phyloP scores from a whole-genome alignment of 2,329 filamentous ascomycete species.

The Pestalotiopsis sp. region DNA sequence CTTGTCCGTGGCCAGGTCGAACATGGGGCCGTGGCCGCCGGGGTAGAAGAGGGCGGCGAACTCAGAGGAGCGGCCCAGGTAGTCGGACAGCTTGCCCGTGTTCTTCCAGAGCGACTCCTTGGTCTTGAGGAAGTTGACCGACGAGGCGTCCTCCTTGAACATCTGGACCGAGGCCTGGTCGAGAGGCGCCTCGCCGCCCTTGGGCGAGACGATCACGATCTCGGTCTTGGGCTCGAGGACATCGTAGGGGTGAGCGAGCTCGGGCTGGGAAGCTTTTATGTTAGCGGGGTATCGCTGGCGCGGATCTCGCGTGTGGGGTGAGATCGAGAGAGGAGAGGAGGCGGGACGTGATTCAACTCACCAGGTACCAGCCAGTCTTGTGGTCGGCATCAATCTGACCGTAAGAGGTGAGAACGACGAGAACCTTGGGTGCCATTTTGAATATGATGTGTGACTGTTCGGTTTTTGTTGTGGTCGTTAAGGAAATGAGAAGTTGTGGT shows the following conservation, averaged over 20 bases:
- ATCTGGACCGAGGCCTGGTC: slow-evolving; percentile 60
- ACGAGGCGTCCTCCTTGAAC: slow-evolving; percentile 56
- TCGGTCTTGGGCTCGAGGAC: slow-evolving; percentile 55
- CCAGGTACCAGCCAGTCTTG: slow-evolving; percentile 73
- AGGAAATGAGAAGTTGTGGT: not conserved
- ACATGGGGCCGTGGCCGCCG: slow-evolving; percentile 67
- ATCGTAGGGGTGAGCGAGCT: slow-evolving; percentile 67
- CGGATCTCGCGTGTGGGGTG: too few relatives aligned
- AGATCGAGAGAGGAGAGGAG: not conserved
- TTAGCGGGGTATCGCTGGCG: not conserved
- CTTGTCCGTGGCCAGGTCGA: slow-evolving; percentile 61
- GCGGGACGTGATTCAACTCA: slow-evolving; percentile 34
- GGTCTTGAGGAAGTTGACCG: slow-evolving; percentile 56
- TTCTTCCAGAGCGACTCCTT: slow-evolving; percentile 65
- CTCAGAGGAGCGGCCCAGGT: slow-evolving; percentile 58
- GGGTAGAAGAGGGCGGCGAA: slow-evolving; percentile 66
- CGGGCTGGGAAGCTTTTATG: slow-evolving; percentile 43
- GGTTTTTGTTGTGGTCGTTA: not conserved
- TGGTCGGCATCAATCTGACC: slow-evolving; percentile 50
- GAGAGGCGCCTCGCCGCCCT: slow-evolving; percentile 63
- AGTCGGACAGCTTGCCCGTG: slow-evolving; percentile 59
- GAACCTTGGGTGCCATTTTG: slow-evolving; percentile 61
- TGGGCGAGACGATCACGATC: slow-evolving; percentile 62
- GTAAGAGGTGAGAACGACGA: slow-evolving; percentile 72
- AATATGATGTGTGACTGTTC: not conserved